Base-by-base conservation (phyloP, 2,329 filamentous ascomycete genomes). In the Calonectria leucothoes region DNA sequence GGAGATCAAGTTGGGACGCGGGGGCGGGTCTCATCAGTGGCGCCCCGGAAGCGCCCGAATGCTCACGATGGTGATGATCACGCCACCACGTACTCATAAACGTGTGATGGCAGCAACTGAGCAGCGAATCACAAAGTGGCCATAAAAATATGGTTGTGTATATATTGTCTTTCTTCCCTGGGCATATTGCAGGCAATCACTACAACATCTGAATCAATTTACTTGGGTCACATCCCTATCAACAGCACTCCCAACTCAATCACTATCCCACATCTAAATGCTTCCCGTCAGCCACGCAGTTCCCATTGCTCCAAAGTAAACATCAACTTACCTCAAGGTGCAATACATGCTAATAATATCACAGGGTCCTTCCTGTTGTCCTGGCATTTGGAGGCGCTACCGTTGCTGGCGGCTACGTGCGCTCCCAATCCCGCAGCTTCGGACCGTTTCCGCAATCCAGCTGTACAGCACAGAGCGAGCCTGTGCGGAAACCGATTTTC, bases 301-400 rank as follows among this genome's bases (percentile, higher is more conserved):
- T 5, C 69, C 57, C 2, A 45, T 74, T 29, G 73, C 66, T 37
- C 73, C 77, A 15, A 79, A 76, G 77, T 79, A 71, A 76, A 73
- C 3, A 39, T 4, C 3, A 2, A 0, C 7, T 10, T 27, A 31
- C 11, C 6, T 17, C 17, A 0, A 2, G 66, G n/a, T 6, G 3
- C 10, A 0, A 57, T 39, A 2, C 29, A 35, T 4, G 12, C 55
- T 79, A 61, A 77, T 12, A 7, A 2, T 3, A 48, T 20, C 2
- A 2, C 1, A 79, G 77, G 75, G 73, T 78, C n/a, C 31, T 79
- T 15, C 77, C 77, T 6, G 59, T 78, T 64, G 65, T 77, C 31
- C 66, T 79, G 61, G 77, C 77, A 27, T 73, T 79, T 14, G 77
- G 77, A 71, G 71, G 77, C 48, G 77, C 73, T 39, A 78, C 77